Percentiles rank a stretch among this genome's conserved stretches.
These are phyloP conservation scores for Poronia punctata DNA, from an alignment of 495 filamentous ascomycete species.

Conservation along the genomic window DNA sequence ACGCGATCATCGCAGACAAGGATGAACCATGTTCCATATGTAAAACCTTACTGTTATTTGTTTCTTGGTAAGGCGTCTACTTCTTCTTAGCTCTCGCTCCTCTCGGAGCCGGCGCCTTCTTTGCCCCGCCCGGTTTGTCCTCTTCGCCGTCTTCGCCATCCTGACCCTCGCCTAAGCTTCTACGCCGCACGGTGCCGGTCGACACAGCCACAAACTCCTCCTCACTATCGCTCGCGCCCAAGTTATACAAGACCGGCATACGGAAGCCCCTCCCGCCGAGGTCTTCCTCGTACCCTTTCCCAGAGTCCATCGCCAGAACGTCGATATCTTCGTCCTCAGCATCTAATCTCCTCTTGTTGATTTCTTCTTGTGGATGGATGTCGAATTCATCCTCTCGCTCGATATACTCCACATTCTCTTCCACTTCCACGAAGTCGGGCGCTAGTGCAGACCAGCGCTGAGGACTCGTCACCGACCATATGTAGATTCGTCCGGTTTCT, in stretches of 20 bases:
- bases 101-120: conserved; percentile 18
- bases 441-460: conserved; percentile 96
- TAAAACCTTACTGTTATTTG: neutral
- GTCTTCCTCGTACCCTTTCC: conserved; percentile 52
- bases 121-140: conserved; percentile 27
- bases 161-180: conserved; percentile 48
- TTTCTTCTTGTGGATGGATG: conserved; percentile 90
- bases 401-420: conserved; percentile 95
- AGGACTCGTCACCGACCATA: conserved; percentile 86
- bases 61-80: conserved; percentile 6
- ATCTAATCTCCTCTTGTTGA: conserved; percentile 83
- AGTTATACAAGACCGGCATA: conserved; percentile 82
- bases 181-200: conserved; percentile 73
- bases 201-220: conserved; percentile 85
- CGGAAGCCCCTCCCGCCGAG: conserved; percentile 52
- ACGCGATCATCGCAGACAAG: no score
- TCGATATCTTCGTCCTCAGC: conserved; percentile 82
- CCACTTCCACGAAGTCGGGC: conserved; percentile 93
- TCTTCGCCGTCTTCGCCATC: conserved; percentile 34
- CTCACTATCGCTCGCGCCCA: conserved; percentile 66
- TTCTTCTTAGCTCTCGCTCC: conserved; percentile 24
- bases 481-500: conserved; percentile 80
- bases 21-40: no score
- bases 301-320: conserved; percentile 66
- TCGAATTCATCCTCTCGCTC: conserved; percentile 97